Evolutionary conservation across 345 rosid genomes (phyloP).

Genomic region (Acer saccharum): DNA sequence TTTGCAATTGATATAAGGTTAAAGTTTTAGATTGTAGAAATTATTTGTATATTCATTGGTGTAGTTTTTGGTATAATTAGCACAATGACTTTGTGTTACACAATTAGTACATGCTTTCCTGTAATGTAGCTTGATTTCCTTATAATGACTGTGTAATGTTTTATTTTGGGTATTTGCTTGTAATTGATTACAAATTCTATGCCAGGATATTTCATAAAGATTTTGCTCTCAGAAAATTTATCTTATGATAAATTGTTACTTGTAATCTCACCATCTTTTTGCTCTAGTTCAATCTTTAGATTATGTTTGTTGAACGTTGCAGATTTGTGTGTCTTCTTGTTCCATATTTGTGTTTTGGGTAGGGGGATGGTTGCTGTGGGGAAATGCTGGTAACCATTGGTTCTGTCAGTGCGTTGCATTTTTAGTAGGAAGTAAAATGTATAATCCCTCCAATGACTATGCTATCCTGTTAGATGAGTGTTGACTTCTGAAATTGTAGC

Average conservation of each 20-base stretch:
- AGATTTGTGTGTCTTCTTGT: neutral
- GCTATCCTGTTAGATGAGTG: neutral
- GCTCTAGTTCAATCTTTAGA: neutral
- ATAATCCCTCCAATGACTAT: neutral
- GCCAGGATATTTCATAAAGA: neutral
- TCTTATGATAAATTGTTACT: neutral
- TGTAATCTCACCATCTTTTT: neutral
- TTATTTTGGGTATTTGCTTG: no score
- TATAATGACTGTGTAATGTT: neutral
- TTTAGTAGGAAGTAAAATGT: neutral
- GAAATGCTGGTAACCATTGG: neutral
- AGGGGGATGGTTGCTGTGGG: neutral
- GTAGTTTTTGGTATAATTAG: neutral
- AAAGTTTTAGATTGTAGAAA: neutral
- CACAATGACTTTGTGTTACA: neutral
- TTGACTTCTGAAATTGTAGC: neutral
- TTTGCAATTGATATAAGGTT: neutral
- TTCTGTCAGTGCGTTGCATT: neutral
- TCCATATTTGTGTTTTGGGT: conserved; percentile 1
- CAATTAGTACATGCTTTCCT: neutral
- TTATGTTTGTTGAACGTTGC: neutral
- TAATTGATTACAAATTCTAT: neutral
- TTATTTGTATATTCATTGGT: neutral
- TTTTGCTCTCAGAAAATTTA: neutral
- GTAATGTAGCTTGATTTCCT: neutral